phyloP scores from a whole-genome alignment of 2,329 filamentous ascomycete species.

The Aurifilum marmelostoma region DNA sequence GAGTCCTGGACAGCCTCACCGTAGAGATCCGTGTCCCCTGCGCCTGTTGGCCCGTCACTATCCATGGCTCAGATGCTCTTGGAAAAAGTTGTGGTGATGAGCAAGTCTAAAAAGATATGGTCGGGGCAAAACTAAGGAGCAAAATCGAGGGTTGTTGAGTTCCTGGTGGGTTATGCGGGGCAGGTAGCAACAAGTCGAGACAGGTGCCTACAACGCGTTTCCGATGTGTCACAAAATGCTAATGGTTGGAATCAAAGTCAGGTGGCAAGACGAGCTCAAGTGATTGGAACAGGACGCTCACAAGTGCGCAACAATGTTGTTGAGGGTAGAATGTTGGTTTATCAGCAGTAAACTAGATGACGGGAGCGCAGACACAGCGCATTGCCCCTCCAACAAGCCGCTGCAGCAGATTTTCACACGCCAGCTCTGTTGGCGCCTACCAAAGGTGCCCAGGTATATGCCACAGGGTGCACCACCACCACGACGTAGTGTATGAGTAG shows the following conservation, averaged over 20 bases:
- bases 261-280: not conserved
- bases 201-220: not conserved
- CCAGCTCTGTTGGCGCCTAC: constrained; percentile 7
- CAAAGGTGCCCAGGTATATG: not conserved
- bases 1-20: constrained; percentile 37
- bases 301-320: not conserved
- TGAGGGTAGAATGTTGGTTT: not conserved
- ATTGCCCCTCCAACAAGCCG: not conserved
- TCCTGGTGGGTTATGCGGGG: constrained; percentile 26
- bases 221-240: not conserved
- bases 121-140: constrained; percentile 12
- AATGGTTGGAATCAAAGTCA: not conserved
- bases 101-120: not conserved
- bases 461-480: not conserved
- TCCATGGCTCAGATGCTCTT: constrained; percentile 32
- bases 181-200: not conserved
- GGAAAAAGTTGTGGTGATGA: not conserved
- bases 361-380: not conserved
- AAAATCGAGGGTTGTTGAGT: constrained; percentile 7
- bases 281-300: not conserved
- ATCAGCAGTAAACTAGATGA: constrained; percentile 9
- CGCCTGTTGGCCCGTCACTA: constrained; percentile 32
- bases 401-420: constrained; percentile 17
- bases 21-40: constrained; percentile 63
- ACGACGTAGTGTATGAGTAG: not conserved